A percentile compares a stretch with the other conserved stretches of the same genome.
Evolutionary conservation across 1,284 basidiomycete species (phyloP).

Genomic region (Ganoderma meredithae): DNA sequence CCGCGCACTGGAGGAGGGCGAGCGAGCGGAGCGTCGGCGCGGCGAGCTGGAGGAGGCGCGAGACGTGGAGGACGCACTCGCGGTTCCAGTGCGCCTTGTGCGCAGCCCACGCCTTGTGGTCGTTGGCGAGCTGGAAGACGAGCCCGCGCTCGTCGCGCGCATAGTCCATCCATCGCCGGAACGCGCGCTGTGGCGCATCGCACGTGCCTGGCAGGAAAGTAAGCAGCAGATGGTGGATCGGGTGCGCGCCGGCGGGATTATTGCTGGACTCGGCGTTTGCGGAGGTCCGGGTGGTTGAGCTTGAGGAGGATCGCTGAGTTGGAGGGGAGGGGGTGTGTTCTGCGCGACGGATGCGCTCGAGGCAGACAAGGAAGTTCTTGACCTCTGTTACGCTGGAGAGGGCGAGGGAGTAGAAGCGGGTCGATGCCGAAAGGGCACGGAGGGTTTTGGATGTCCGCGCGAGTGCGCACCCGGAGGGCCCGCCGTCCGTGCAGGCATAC

Average conservation of each 20-base stretch:
- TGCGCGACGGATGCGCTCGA: slow-evolving; percentile 26
- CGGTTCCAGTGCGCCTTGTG: slow-evolving; percentile 29
- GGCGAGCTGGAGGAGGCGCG: slow-evolving; percentile 28
- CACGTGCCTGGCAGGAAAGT: slow-evolving; percentile 27
- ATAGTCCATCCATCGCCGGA: slow-evolving; percentile 29
- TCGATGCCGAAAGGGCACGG: slow-evolving; percentile 16
- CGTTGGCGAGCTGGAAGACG: slow-evolving; percentile 27
- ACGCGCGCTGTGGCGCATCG: slow-evolving; percentile 30
- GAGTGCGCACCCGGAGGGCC: slow-evolving; percentile 26
- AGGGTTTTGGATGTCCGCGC: slow-evolving; percentile 23
- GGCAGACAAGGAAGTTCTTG: slow-evolving; percentile 27
- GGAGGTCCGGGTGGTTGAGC: neutral
- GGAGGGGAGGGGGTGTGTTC: neutral
- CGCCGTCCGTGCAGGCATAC: slow-evolving; percentile 29
- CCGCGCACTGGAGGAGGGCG: slow-evolving; percentile 27
- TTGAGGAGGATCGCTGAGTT: no score
- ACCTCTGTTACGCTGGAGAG: slow-evolving; percentile 25
- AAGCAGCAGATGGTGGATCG: slow-evolving; percentile 28
- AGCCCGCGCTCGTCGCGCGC: slow-evolving; percentile 26
- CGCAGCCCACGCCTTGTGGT: slow-evolving; percentile 24
- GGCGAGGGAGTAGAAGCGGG: slow-evolving; percentile 26
- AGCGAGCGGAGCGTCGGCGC: slow-evolving; percentile 28
- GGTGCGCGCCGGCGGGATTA: neutral
- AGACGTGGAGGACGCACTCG: slow-evolving; percentile 26
- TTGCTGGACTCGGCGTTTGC: neutral